A percentile compares a stretch with the other conserved stretches of the same genome.
Evolutionary conservation across 2,329 filamentous ascomycete species (phyloP).

Genomic region (Colletotrichum sp.): DNA sequence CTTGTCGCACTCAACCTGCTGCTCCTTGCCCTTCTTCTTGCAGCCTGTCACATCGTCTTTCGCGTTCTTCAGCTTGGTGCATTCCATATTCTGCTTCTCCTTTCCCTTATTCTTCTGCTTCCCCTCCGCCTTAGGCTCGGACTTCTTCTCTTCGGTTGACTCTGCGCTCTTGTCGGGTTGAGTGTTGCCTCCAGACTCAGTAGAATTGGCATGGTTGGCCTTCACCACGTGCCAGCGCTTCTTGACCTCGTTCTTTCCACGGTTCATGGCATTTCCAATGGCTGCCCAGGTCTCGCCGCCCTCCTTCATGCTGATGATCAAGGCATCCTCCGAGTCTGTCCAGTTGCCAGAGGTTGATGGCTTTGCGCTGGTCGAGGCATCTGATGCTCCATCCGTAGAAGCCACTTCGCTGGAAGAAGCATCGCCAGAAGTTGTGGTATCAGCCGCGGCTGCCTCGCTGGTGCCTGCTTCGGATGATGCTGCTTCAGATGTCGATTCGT

Average conservation of each 20-base stretch:
- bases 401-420: not conserved
- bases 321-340: constrained; percentile 38
- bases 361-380: not conserved
- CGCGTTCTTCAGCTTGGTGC: not conserved
- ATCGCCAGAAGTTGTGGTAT: not conserved
- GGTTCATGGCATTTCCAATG: constrained; percentile 31
- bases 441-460: not conserved
- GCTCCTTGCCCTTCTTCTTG: not conserved
- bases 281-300: constrained; percentile 30
- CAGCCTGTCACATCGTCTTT: not conserved
- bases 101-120: not conserved
- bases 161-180: not conserved
- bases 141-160: not conserved
- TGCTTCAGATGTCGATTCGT: not conserved
- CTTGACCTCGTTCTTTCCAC: constrained; percentile 30
- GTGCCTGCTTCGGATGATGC: not conserved
- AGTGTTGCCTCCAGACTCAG: not conserved
- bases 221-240: constrained; percentile 36
- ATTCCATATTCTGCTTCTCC: not conserved
- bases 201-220: constrained; percentile 20
- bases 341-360: constrained; percentile 21
- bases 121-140: not conserved
- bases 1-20: not conserved
- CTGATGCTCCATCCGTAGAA: not conserved
- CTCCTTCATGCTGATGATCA: constrained; percentile 38